Conservation (phyloP, 805 yeast species). For the Candida sakaeoensis region DNA sequence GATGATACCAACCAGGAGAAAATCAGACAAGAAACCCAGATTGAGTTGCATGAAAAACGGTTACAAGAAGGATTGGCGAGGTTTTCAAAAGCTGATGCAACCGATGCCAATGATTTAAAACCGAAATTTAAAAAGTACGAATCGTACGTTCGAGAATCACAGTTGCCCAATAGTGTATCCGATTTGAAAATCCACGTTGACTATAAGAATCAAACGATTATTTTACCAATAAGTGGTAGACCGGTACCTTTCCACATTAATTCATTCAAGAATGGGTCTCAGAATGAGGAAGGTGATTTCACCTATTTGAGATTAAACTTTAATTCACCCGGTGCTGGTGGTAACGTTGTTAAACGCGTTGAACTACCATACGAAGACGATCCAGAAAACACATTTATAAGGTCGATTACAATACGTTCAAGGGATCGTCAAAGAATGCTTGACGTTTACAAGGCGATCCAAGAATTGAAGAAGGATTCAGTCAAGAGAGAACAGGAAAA, state of each 20-base stretch:
- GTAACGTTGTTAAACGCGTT: slow-evolving; percentile 60
- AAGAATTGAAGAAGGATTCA: slow-evolving; percentile 88
- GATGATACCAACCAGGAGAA: slow-evolving; percentile 72
- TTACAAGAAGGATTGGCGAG: slow-evolving; percentile 83
- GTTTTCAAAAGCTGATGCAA: slow-evolving; percentile 75
- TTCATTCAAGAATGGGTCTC: slow-evolving; percentile 89
- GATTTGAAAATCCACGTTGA: slow-evolving; percentile 88
- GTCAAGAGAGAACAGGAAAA: slow-evolving; percentile 87
- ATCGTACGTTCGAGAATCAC: slow-evolving; percentile 89
- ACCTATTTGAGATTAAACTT: slow-evolving; percentile 88
- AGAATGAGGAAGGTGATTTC: slow-evolving; percentile 93
- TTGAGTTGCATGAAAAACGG: slow-evolving; percentile 75
- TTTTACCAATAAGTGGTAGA: slow-evolving; percentile 88
- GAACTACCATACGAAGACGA: slow-evolving; percentile 91
- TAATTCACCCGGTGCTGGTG: slow-evolving; percentile 87
- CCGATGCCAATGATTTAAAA: slow-evolving; percentile 55
- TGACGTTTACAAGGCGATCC: slow-evolving; percentile 83
- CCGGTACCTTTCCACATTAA: slow-evolving; percentile 98
- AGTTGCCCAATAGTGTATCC: slow-evolving; percentile 77
- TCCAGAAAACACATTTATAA: slow-evolving; percentile 78
- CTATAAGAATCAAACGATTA: slow-evolving; percentile 79
- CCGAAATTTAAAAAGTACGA: slow-evolving; percentile 89
- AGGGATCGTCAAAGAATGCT: slow-evolving; percentile 88
- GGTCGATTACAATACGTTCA: slow-evolving; percentile 84
- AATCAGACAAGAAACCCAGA: slow-evolving; percentile 78